A percentile compares a stretch with the other conserved stretches of the same genome.
Evolutionary conservation across 2,329 filamentous ascomycete species (phyloP).

Genomic region (Venturia pyrina): DNA sequence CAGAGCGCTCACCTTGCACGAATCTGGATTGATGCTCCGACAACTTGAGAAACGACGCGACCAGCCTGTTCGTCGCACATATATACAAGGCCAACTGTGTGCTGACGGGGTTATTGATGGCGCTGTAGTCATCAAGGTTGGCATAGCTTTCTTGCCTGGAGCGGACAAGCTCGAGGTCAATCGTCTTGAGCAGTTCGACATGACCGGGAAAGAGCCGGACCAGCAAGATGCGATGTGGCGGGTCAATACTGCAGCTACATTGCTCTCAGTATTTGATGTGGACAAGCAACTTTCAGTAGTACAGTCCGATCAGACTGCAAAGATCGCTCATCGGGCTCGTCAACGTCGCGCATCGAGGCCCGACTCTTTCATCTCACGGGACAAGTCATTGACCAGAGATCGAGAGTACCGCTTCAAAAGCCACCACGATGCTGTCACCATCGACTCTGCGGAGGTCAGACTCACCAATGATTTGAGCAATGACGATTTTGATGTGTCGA

Average conservation of each 20-base stretch:
- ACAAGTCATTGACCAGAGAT: not conserved
- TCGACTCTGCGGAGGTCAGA: constrained; percentile 13
- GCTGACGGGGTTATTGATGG: constrained; percentile 13
- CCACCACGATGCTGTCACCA: constrained; percentile 12
- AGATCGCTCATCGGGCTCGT: constrained; percentile 16
- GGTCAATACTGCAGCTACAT: constrained; percentile 18
- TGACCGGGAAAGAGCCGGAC: constrained; percentile 16
- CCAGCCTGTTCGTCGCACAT: constrained; percentile 13
- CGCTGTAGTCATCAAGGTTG: constrained; percentile 16
- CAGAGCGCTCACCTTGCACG: constrained; percentile 5
- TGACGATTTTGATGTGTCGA: constrained; percentile 13
- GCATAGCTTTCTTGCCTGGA: constrained; percentile 17
- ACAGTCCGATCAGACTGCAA: constrained; percentile 15
- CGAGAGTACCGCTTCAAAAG: not conserved
- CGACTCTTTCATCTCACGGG: not conserved
- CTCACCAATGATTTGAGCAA: constrained; percentile 13
- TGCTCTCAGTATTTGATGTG: constrained; percentile 17
- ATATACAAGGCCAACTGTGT: constrained; percentile 13
- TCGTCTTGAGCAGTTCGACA: constrained; percentile 16
- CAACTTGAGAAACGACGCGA: constrained; percentile 15
- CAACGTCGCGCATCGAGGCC: not conserved
- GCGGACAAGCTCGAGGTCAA: constrained; percentile 18
- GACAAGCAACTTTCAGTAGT: constrained; percentile 15
- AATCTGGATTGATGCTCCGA: constrained; percentile 14
- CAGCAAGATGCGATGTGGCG: constrained; percentile 18